Conservation (phyloP, 148 eudicot species). For the Camellia sinensis region DNA sequence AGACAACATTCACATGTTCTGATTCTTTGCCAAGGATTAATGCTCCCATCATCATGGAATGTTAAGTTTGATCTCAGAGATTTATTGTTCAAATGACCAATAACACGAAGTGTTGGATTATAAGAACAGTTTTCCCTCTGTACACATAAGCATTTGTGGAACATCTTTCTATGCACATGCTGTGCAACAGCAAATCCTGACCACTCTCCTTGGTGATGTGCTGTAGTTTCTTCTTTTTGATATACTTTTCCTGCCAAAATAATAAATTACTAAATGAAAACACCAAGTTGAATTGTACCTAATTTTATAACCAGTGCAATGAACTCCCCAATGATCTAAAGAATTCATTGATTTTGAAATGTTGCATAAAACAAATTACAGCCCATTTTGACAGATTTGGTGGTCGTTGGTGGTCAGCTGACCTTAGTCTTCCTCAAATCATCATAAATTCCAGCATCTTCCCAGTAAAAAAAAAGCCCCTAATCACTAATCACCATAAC, state of each 20-base stretch:
- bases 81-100: constrained; percentile 28
- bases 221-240: constrained; percentile 36
- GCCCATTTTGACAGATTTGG: no score
- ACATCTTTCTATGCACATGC: constrained; percentile 26
- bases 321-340: background rate
- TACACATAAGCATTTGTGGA: constrained; percentile 26
- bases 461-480: no score
- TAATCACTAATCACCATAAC: no score
- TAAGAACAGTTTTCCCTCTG: constrained; percentile 32
- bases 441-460: no score
- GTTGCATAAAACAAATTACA: background rate
- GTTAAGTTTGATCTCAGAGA: constrained; percentile 23
- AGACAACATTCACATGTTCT: constrained; percentile 34
- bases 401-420: background rate
- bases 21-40: constrained; percentile 29
- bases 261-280: background rate
- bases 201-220: constrained; percentile 33
- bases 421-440: background rate
- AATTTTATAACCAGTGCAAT: background rate
- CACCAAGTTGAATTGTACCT: background rate
- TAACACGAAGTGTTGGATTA: constrained; percentile 29
- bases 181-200: constrained; percentile 35
- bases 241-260: constrained; percentile 40
- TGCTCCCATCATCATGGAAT: constrained; percentile 13
- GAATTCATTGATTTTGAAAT: background rate